These are phyloP conservation scores for Fragilaria crotonensis DNA, from an alignment of 108 stramenopile species.

Conservation along the genomic window DNA sequence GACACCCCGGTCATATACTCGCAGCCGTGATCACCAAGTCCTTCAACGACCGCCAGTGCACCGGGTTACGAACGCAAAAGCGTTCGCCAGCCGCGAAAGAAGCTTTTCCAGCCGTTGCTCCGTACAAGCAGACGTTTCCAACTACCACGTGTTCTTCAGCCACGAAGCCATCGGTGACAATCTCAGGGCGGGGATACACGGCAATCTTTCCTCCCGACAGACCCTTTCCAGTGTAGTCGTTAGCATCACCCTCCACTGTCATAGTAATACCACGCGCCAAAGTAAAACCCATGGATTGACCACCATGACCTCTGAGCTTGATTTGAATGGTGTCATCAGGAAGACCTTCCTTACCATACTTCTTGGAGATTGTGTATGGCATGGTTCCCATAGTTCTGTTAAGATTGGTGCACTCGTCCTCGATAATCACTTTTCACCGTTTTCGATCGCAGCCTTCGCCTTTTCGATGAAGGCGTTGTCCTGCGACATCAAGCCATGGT, in stretches of 20 bases:
- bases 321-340: slow-evolving; percentile 93
- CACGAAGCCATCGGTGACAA: slow-evolving; percentile 69
- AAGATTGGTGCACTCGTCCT: slow-evolving; percentile 73
- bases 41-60: slow-evolving; percentile 94
- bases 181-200: slow-evolving; percentile 62
- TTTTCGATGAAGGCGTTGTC: slow-evolving; percentile 84
- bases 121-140: slow-evolving; percentile 94
- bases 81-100: slow-evolving; percentile 97
- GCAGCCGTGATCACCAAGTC: slow-evolving; percentile 95
- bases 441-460: slow-evolving; percentile 77
- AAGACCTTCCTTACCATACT: slow-evolving; percentile 87
- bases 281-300: slow-evolving; percentile 92
- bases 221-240: slow-evolving; percentile 96
- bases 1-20: slow-evolving; percentile 99
- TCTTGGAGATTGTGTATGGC: slow-evolving; percentile 86
- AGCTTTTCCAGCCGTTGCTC: slow-evolving; percentile 91
- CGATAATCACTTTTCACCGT: slow-evolving; percentile 74
- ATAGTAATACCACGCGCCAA: slow-evolving; percentile 93
- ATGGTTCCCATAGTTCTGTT: slow-evolving; percentile 95
- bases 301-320: slow-evolving; percentile 88
- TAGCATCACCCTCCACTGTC: slow-evolving; percentile 92
- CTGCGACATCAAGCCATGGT: slow-evolving; percentile 79
- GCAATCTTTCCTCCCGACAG: slow-evolving; percentile 94
- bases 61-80: slow-evolving; percentile 98
- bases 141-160: slow-evolving; percentile 91